Base-by-base conservation (phyloP, 2,329 filamentous ascomycete genomes). In the Bisporella sp. region DNA sequence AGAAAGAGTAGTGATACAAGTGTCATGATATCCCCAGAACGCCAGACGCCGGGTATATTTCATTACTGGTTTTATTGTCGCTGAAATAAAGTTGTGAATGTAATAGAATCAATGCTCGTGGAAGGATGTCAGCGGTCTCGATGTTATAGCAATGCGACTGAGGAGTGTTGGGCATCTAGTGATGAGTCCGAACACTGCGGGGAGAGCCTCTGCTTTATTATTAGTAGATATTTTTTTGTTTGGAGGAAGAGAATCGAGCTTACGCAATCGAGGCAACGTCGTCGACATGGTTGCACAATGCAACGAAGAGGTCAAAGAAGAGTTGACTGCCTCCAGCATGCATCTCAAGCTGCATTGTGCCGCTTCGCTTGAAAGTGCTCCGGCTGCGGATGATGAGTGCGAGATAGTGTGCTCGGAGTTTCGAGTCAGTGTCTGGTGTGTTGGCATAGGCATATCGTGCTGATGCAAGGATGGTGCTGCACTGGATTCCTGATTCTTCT, bases 291-390 rank as follows among this genome's bases (percentile, higher is more conserved):
- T 96, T 95, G 70, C 87, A 90, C 70, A 96, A 81, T 13, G 91
- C 89, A 46, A 96, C 91, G 66, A 96, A 96, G 42, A 96, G 75
- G 65, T 96, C 91, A 66, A 96, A 96, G 73, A 95, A 96, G 52
- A 95, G 75, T 63, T 87, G 79, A 1, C 75, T 87, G 48, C 89
- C 89, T 31, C 91, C 91, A 54, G 82, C 81, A 67, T 87, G 87
- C 90, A 96, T 96, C 72, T 96, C 90, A 59, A 88, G 81, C 71
- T 96, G 91, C 90, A 96, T 95, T 4, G 90, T 96, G 49, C 90
- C 89, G 69, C 89, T 95, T 49, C 89, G 79, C 76, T 95, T 96
- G 71, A 96, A 96, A 2, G 89, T 95, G 64, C 81, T 79, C 58
- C 91, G 81, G 61, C 85, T 89, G 57, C 90, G 84, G 65, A 96